These are phyloP conservation scores for Candida sakaeoensis DNA, from an alignment of 805 yeast genomes.

Conservation along the genomic window DNA sequence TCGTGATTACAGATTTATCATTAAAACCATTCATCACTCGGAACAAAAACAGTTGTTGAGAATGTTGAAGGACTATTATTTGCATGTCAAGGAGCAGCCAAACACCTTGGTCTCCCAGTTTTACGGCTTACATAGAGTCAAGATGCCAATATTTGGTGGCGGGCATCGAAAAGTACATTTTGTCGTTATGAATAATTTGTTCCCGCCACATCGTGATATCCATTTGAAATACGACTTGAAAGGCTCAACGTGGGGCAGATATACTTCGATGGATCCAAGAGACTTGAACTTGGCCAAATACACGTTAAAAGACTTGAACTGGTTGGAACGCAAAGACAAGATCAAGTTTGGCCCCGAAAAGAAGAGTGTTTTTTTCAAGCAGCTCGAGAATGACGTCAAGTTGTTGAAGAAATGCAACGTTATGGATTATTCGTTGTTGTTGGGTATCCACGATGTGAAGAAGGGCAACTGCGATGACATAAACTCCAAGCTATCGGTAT, in stretches of 20 bases:
- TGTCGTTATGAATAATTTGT: slow-evolving; percentile 92
- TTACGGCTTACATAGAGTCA: slow-evolving; percentile 91
- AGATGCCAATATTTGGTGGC: slow-evolving; percentile 69
- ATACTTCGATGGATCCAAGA: slow-evolving; percentile 37
- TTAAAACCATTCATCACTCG: slow-evolving; percentile 90
- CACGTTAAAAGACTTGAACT: slow-evolving; percentile 84
- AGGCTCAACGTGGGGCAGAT: slow-evolving; percentile 86
- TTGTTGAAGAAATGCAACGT: slow-evolving; percentile 72
- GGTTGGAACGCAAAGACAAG: slow-evolving; percentile 63
- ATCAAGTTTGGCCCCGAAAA: slow-evolving; percentile 78
- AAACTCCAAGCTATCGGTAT: slow-evolving; percentile 38
- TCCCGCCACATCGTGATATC: slow-evolving; percentile 88
- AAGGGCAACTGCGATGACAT: slow-evolving; percentile 37
- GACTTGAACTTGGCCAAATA: slow-evolving; percentile 27
- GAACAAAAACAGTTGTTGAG: slow-evolving; percentile 83
- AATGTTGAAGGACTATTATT: slow-evolving; percentile 70
- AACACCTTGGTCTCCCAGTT: slow-evolving; percentile 91
- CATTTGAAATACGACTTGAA: slow-evolving; percentile 86
- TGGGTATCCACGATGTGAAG: slow-evolving; percentile 81
- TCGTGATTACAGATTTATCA: slow-evolving; percentile 88
- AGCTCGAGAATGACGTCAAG: slow-evolving; percentile 70
- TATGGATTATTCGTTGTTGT: slow-evolving; percentile 90
- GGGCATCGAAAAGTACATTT: slow-evolving; percentile 76
- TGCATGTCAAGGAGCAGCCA: slow-evolving; percentile 79
- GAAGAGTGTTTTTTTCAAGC: slow-evolving; percentile 55